Evolutionary conservation across 2,329 filamentous ascomycete genomes (phyloP).

Genomic region (Diaporthe nobilis): DNA sequence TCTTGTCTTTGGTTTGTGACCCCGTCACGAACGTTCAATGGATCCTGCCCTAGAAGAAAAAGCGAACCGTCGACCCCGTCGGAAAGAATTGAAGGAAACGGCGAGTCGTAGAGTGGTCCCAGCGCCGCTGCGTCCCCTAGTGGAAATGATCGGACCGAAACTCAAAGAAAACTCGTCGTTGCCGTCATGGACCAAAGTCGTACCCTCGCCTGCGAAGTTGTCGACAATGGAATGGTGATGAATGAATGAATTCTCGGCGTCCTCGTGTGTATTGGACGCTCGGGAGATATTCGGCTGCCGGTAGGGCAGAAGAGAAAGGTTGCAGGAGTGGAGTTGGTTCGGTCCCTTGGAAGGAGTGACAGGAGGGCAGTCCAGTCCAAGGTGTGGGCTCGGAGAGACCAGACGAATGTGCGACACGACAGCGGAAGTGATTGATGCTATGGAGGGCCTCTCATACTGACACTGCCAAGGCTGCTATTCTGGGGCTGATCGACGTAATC

Average conservation of each 20-base stretch:
- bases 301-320: conserved; percentile 30
- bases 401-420: conserved; percentile 35
- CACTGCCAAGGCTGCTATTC: conserved; percentile 34
- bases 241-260: conserved; percentile 31
- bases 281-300: conserved; percentile 24
- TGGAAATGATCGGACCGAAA: conserved; percentile 34
- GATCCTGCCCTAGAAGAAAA: conserved; percentile 40
- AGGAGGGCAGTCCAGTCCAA: conserved; percentile 5
- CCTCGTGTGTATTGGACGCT: conserved; percentile 25
- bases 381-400: conserved; percentile 30
- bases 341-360: conserved; percentile 20
- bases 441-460: conserved; percentile 38
- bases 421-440: conserved; percentile 38
- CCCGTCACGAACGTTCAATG: conserved; percentile 37
- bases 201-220: conserved; percentile 52
- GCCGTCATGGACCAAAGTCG: conserved; percentile 50
- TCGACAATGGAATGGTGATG: conserved; percentile 48
- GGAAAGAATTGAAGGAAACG: conserved; percentile 41
- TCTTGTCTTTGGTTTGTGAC: conserved; percentile 55
- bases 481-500: conserved; percentile 27
- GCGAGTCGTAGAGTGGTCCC: conserved; percentile 41
- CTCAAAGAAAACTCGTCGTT: conserved; percentile 34
- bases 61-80: conserved; percentile 45
- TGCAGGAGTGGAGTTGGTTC: conserved; percentile 9
- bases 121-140: conserved; percentile 33